A percentile compares a stretch with the other conserved stretches of the same genome.
These are phyloP conservation scores for Stenocarpella maydis DNA, from an alignment of 2,329 filamentous ascomycete species.

Conservation along the genomic window DNA sequence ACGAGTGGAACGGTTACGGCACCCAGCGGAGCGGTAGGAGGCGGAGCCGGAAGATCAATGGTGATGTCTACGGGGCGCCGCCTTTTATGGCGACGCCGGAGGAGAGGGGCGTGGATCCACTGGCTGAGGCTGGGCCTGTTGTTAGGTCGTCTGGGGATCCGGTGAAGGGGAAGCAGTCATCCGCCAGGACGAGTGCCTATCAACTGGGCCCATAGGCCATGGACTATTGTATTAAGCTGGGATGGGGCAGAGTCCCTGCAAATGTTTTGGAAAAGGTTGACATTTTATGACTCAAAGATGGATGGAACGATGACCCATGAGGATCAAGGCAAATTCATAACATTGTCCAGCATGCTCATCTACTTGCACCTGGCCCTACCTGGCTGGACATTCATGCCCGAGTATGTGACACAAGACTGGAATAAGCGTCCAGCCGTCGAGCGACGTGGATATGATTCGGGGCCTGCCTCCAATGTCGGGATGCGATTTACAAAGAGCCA, in stretches of 20 bases:
- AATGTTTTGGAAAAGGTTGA: no score
- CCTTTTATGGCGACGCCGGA: constrained; percentile 46
- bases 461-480: no score
- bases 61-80: constrained; percentile 44
- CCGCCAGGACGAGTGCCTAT: constrained; percentile 10
- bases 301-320: neutral
- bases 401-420: neutral
- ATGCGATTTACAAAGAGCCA: neutral
- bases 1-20: neutral
- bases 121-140: constrained; percentile 39
- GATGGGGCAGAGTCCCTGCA: neutral
- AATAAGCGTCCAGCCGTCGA: no score
- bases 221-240: neutral
- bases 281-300: neutral
- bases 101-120: constrained; percentile 44
- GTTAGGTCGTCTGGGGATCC: constrained; percentile 30
- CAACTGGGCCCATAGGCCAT: neutral
- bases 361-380: neutral
- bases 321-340: neutral
- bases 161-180: constrained; percentile 2
- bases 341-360: neutral
- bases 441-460: no score
- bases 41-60: constrained; percentile 35
- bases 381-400: neutral
- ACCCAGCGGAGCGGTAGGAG: neutral